Conservation (phyloP, 129 eudicot genomes). For the Flaveria linearis region DNA sequence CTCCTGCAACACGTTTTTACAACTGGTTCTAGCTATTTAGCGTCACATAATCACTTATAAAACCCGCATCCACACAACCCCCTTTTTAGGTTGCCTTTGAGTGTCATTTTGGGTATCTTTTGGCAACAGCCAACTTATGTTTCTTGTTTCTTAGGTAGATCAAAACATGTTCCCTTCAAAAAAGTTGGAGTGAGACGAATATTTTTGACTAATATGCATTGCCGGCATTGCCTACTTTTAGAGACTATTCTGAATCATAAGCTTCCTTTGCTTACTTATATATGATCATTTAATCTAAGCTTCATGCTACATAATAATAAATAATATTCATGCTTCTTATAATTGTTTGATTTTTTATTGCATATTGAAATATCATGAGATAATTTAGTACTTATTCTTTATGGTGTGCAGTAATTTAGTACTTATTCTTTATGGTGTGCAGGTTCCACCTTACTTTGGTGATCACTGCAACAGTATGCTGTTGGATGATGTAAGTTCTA, state of each 20-base stretch:
- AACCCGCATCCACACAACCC: not conserved
- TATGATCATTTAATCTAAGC: not conserved
- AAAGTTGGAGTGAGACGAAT: not conserved
- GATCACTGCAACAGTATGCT: constrained; percentile 55
- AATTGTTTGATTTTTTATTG: not conserved
- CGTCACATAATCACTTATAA: constrained; percentile 3
- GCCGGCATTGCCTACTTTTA: not conserved
- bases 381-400: constrained; percentile 4
- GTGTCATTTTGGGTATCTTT: not conserved
- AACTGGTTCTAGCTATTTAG: not conserved
- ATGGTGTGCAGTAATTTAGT: constrained; percentile 32
- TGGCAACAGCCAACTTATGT: not conserved
- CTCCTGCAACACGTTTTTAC: not conserved
- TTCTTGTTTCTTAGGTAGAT: not conserved
- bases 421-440: constrained; percentile 26
- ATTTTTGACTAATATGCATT: not conserved
- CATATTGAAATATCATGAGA: not conserved
- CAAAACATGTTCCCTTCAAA: not conserved
- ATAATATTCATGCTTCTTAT: not conserved
- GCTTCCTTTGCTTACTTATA: not conserved
- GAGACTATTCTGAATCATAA: not conserved
- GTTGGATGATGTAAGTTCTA: constrained; percentile 57
- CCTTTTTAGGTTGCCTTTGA: not conserved
- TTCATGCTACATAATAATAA: not conserved
- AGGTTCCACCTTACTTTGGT: constrained; percentile 53